Evolutionary conservation across 2,329 filamentous ascomycete species (phyloP).

Genomic region (Aspergillus persii): DNA sequence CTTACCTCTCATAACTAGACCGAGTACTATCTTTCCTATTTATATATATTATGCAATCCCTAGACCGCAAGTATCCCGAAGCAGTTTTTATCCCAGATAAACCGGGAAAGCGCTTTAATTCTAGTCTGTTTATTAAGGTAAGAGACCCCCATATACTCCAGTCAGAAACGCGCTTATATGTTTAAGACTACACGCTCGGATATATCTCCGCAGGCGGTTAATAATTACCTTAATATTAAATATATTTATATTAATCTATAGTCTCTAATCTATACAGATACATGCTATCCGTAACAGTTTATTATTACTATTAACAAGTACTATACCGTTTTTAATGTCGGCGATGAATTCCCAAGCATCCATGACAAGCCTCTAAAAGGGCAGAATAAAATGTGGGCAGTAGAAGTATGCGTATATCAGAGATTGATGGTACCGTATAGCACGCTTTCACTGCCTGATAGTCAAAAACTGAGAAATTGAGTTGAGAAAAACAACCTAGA

Average conservation of each 20-base stretch:
- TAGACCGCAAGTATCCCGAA: too few relatives aligned
- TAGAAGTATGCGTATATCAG: conserved; percentile 3
- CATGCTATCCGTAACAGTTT: conserved; percentile 19
- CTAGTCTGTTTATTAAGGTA: too few relatives aligned
- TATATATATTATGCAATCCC: too few relatives aligned
- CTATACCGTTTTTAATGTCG: neutral
- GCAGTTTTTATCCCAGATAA: too few relatives aligned
- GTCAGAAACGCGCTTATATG: too few relatives aligned
- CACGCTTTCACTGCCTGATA: conserved; percentile 1
- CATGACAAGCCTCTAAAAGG: conserved; percentile 2
- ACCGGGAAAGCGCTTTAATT: too few relatives aligned
- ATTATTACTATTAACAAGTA: conserved; percentile 22
- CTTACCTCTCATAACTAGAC: too few relatives aligned
- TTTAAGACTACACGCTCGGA: too few relatives aligned
- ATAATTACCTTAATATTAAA: neutral
- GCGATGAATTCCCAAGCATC: conserved; percentile 5
- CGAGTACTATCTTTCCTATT: too few relatives aligned
- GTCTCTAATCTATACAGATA: neutral
- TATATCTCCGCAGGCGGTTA: too few relatives aligned
- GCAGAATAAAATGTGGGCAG: neutral
- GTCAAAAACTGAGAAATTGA: too few relatives aligned
- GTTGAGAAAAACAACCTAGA: conserved; percentile 4
- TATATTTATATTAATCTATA: neutral
- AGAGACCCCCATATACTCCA: too few relatives aligned
- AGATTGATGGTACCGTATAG: conserved; percentile 3